A percentile compares a stretch with the other conserved stretches of the same genome.
Evolutionary conservation across 1,139 yeast genomes (phyloP).

Genomic region (Protomyces inundatus): DNA sequence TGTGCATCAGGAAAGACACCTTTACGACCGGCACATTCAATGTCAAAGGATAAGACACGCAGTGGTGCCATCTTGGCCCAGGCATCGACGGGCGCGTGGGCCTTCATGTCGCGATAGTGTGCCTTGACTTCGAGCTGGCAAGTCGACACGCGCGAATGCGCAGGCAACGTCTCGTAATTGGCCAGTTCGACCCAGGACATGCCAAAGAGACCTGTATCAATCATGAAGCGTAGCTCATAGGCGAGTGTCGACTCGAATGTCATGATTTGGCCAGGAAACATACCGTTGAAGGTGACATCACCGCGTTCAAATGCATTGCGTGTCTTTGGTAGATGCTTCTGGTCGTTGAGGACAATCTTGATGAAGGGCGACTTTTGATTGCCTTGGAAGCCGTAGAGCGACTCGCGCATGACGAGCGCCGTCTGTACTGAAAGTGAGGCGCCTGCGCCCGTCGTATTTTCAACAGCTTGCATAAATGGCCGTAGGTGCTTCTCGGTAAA

Average conservation of each 20-base stretch:
- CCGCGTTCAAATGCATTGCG: conserved; percentile 83
- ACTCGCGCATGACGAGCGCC: conserved; percentile 65
- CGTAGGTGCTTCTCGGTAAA: conserved; percentile 46
- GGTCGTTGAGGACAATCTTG: conserved; percentile 62
- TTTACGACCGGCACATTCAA: conserved; percentile 96
- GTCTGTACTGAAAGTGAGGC: conserved; percentile 41
- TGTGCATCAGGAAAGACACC: conserved; percentile 96
- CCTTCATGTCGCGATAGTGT: conserved; percentile 59
- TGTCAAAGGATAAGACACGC: conserved; percentile 88
- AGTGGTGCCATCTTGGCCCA: conserved; percentile 93
- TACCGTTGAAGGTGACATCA: conserved; percentile 54
- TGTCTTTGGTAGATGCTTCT: conserved; percentile 58
- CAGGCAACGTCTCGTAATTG: conserved; percentile 50
- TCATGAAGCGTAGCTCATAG: conserved; percentile 78
- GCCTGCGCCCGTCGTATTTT: conserved; percentile 46
- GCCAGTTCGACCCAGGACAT: conserved; percentile 98
- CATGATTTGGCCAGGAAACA: conserved; percentile 44
- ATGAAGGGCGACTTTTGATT: conserved; percentile 73
- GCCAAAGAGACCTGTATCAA: conserved; percentile 83
- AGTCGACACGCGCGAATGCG: conserved; percentile 50
- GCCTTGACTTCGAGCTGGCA: conserved; percentile 82
- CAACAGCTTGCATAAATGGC: conserved; percentile 40
- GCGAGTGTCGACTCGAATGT: conserved; percentile 81
- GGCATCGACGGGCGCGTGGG: conserved; percentile 88
- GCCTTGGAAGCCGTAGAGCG: conserved; percentile 91